Conservation (phyloP, 2,329 filamentous ascomycete genomes). For the Parastagonospora nodorum region DNA sequence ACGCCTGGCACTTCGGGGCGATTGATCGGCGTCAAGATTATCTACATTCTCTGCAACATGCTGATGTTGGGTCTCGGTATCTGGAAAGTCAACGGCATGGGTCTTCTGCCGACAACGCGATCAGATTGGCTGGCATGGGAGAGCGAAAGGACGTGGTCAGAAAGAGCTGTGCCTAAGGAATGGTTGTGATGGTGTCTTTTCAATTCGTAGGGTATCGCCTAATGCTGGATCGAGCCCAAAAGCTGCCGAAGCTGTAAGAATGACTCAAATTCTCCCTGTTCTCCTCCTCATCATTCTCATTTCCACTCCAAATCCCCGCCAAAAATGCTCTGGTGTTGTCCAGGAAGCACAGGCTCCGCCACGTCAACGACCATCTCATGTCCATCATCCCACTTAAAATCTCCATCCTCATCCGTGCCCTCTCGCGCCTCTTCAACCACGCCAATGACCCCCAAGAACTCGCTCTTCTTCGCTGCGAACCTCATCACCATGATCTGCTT, state of each 20-base stretch:
- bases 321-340: too few relatives aligned
- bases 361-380: neutral
- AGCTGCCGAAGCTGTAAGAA: neutral
- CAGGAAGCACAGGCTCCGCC: too few relatives aligned
- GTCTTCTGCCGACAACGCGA: slow-evolving; percentile 90
- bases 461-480: neutral
- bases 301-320: too few relatives aligned
- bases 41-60: slow-evolving; percentile 87
- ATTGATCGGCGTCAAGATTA: slow-evolving; percentile 81
- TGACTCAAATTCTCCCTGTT: neutral
- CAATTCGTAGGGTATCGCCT: neutral
- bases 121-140: slow-evolving; percentile 99
- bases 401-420: neutral
- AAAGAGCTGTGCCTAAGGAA: slow-evolving; percentile 42
- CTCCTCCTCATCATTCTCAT: neutral
- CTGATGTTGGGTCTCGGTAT: slow-evolving; percentile 82
- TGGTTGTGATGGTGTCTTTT: slow-evolving; percentile 32
- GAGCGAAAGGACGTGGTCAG: slow-evolving; percentile 60
- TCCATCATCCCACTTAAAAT: neutral
- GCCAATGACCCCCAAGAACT: neutral
- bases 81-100: slow-evolving; percentile 98
- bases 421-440: neutral
- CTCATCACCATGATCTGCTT: slow-evolving; percentile 1
- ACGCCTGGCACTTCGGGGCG: slow-evolving; percentile 75
- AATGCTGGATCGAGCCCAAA: neutral